Conservation (phyloP, 305 asterid species). For the Fraxinus velutina region DNA sequence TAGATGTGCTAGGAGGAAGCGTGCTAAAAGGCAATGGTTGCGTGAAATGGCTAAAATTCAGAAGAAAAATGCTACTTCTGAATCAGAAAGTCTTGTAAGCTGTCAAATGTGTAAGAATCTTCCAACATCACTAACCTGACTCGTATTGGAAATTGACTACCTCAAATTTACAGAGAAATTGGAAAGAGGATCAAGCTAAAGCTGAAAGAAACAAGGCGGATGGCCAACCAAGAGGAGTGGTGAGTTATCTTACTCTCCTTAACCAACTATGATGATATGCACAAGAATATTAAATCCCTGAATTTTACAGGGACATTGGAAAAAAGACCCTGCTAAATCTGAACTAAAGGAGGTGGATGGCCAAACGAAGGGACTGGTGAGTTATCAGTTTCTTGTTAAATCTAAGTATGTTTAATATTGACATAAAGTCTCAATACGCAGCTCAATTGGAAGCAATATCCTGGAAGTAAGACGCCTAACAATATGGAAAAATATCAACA, state of each 20-base stretch:
- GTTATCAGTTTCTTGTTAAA: conserved; percentile 31
- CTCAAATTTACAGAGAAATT: conserved; percentile 55
- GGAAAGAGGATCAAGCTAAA: conserved; percentile 64
- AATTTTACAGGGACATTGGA: conserved; percentile 46
- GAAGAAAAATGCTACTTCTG: conserved; percentile 48
- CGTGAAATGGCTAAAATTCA: conserved; percentile 75
- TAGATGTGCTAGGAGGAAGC: conserved; percentile 74
- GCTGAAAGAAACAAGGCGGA: conserved; percentile 38
- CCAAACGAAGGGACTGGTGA: conserved; percentile 79
- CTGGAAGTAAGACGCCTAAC: conserved; percentile 34
- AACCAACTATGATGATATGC: background rate
- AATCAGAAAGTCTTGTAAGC: conserved; percentile 76
- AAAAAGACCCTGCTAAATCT: conserved; percentile 39
- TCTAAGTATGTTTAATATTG: conserved; percentile 21
- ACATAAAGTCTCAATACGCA: conserved; percentile 36
- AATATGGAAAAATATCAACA: conserved; percentile 36
- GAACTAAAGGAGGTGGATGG: conserved; percentile 42
- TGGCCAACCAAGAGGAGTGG: conserved; percentile 36
- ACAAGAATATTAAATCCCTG: conserved; percentile 22
- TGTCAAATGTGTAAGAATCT: conserved; percentile 12
- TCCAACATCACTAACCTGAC: conserved; percentile 6
- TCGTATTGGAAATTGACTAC: conserved; percentile 25
- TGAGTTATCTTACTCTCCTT: conserved; percentile 29
- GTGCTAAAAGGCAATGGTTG: conserved; percentile 61
- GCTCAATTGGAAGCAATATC: conserved; percentile 66